A percentile compares a stretch with the other conserved stretches of the same genome.
Conservation (phyloP, 257 asterid species). For the Datura wrightii region DNA sequence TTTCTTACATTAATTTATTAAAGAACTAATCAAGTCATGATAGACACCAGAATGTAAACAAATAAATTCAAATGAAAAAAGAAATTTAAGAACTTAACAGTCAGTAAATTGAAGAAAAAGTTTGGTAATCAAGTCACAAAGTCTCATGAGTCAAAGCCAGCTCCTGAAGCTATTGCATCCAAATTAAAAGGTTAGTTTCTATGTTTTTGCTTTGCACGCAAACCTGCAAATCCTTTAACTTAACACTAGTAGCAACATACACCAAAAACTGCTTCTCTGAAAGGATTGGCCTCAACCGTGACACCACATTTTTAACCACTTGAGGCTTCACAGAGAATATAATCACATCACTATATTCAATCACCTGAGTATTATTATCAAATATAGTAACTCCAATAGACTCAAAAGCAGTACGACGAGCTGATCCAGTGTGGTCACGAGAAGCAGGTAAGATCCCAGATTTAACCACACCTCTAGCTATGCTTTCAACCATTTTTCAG, state of each 20-base stretch:
- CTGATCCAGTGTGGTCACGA: slow-evolving; percentile 65
- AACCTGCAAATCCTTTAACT: slow-evolving; percentile 90
- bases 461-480: slow-evolving; percentile 82
- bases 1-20: no score
- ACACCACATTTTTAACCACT: slow-evolving; percentile 73
- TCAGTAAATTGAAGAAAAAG: background rate
- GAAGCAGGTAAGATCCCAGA: slow-evolving; percentile 80
- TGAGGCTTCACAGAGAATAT: slow-evolving; percentile 94
- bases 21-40: no score
- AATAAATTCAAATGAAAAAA: no score
- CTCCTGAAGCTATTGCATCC: background rate
- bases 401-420: slow-evolving; percentile 75
- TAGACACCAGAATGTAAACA: no score
- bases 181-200: background rate
- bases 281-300: slow-evolving; percentile 66
- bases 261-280: slow-evolving; percentile 83
- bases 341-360: slow-evolving; percentile 83
- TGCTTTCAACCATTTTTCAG: slow-evolving; percentile 96
- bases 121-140: background rate
- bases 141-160: slow-evolving; percentile 10
- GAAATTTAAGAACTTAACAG: no score
- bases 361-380: slow-evolving; percentile 73
- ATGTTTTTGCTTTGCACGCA: slow-evolving; percentile 27
- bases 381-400: slow-evolving; percentile 77
- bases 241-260: slow-evolving; percentile 92